These are phyloP conservation scores for Xylaria nigripes DNA, from an alignment of 495 filamentous ascomycete genomes.

Conservation along the genomic window DNA sequence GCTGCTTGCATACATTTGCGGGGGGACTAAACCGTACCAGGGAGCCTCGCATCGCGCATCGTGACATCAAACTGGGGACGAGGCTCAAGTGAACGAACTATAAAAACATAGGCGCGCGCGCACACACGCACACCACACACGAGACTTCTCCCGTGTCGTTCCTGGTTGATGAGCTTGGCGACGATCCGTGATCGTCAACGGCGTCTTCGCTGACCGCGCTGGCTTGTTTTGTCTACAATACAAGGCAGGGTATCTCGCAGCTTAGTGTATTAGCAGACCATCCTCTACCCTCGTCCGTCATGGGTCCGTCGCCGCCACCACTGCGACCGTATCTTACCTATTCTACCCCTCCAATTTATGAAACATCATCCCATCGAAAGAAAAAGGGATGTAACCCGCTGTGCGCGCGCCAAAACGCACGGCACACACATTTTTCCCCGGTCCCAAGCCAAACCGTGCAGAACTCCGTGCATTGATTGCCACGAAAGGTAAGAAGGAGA, in stretches of 20 bases:
- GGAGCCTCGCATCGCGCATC: conserved; percentile 4
- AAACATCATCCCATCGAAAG: conserved; percentile 3
- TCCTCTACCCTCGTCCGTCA: conserved; percentile 4
- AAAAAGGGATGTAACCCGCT: conserved; percentile 8
- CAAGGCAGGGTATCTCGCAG: background rate
- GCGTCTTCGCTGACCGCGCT: conserved; percentile 10
- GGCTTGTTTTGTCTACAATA: background rate
- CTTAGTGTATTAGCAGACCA: conserved; percentile 9
- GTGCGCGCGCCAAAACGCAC: conserved; percentile 10
- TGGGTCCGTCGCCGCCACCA: conserved; percentile 10
- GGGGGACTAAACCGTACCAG: conserved; percentile 21
- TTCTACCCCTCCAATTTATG: background rate
- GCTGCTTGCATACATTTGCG: conserved; percentile 27
- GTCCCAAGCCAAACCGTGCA: conserved; percentile 5
- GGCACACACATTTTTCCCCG: conserved; percentile 4
- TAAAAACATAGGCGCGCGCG: background rate
- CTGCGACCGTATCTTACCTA: conserved; percentile 3
- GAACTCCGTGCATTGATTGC: conserved; percentile 3
- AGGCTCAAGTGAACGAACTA: background rate
- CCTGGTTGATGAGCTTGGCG: conserved; percentile 5
- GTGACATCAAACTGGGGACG: background rate
- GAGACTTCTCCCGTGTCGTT: background rate
- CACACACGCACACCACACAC: background rate
- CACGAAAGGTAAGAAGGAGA: background rate
- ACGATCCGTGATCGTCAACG: conserved; percentile 1